Base-by-base conservation (phyloP, 2,329 filamentous ascomycete species). In the Hirsutella rhossiliensis region DNA sequence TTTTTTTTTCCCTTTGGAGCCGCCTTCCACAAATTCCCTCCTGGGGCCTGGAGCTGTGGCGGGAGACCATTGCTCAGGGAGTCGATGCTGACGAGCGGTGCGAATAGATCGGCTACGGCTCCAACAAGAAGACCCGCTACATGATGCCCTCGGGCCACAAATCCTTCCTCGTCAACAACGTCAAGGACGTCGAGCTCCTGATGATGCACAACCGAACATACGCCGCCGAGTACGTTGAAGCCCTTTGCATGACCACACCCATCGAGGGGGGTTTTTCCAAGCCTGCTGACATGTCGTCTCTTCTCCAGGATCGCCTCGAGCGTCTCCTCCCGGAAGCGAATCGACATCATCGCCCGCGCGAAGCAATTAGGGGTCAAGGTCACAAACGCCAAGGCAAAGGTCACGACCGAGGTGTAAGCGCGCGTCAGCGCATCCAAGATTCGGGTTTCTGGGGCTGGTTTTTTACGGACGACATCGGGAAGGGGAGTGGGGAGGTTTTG, bases 201-300 rank as follows among this genome's bases (percentile, higher is more conserved):
- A 79, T 98, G 62, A 98, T 98, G 92, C 92, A 98, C 85, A 97
- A 97, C 87, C 84, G 84, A 69, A 94, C 88, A 72, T 96, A 87
- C 75, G 92, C 92, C 68, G 92, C 92, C 67, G 92, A 98, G 89
- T 96, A 88, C 62, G 87, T 80, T 46, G 18, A 5, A 37, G 5
- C 15, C 17, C 13, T 30, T 23, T n/a, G 13, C 34, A 44, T 37
- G 7, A 19, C 5, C 13, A 30, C 29, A 20, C 19, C 20, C 12
- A 13, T 28, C 9, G 23, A 27, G 23, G 23, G 23, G 23, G 5
- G n/a, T n/a, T n/a, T n/a, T n/a, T 27, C 23, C 5, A 27, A 27
- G 5, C 23, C 9, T 15, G 34, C 34, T 37, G 17, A 37, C 34
- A 18, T 17, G 34, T 5, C 17, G n/a, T 15, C 34, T 17, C 9